These are phyloP conservation scores for Suhomyces sp. DNA, from an alignment of 805 yeast species.

Conservation along the genomic window DNA sequence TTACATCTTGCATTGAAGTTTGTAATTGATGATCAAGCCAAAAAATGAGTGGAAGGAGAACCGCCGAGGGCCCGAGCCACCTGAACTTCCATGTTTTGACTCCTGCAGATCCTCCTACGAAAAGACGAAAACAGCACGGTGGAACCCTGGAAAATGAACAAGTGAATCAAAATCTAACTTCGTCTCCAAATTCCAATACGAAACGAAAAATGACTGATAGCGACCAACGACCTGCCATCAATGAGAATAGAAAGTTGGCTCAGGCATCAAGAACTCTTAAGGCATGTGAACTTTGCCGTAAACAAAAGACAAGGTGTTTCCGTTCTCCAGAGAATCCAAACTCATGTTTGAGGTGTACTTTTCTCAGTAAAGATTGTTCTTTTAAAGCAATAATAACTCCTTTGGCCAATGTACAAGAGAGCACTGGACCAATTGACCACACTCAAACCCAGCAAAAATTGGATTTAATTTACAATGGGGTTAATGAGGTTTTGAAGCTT, in stretches of 20 bases:
- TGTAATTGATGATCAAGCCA: too few species aligned
- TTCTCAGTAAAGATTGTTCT: slow-evolving; percentile 53
- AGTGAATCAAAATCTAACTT: too few species aligned
- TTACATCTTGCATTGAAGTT: too few species aligned
- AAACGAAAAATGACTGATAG: too few species aligned
- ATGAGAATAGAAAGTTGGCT: slow-evolving; percentile 11
- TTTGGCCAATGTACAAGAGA: not conserved
- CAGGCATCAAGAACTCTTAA: slow-evolving; percentile 44
- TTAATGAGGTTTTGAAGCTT: slow-evolving; percentile 32
- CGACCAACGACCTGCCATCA: too few species aligned
- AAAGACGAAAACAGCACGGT: too few species aligned
- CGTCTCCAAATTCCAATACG: too few species aligned
- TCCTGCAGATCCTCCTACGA: too few species aligned
- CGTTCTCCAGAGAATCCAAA: slow-evolving; percentile 45
- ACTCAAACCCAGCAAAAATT: slow-evolving; percentile 20
- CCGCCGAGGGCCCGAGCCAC: too few species aligned
- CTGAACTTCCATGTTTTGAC: too few species aligned
- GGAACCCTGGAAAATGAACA: too few species aligned
- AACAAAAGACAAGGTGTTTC: slow-evolving; percentile 62
- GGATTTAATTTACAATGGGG: slow-evolving; percentile 33
- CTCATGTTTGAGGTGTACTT: slow-evolving; percentile 59
- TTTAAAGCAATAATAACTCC: slow-evolving; percentile 25
- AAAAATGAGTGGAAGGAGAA: too few species aligned
- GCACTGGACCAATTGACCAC: slow-evolving; percentile 1
- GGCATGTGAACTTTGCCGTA: slow-evolving; percentile 58